phyloP scores from a whole-genome alignment of 345 rosid species.

The Euphorbia lathyris region DNA sequence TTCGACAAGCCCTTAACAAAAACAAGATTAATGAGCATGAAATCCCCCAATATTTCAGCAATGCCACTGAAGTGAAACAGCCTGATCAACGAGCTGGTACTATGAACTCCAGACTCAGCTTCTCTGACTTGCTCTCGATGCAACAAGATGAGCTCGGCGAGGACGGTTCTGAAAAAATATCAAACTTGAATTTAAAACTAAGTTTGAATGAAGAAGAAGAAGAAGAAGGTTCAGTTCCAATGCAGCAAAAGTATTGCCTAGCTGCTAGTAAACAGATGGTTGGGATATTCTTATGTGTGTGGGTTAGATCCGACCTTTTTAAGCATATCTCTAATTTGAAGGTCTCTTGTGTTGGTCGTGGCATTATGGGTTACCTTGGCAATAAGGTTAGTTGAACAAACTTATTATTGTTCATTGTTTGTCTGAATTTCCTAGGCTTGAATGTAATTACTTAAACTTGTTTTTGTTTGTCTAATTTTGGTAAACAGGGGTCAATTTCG shows the following conservation, averaged over 20 bases:
- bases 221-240: conserved; percentile 18
- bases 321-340: conserved; percentile 55
- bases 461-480: background rate
- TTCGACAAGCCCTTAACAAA: conserved; percentile 26
- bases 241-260: conserved; percentile 41
- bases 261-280: conserved; percentile 97
- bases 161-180: conserved; percentile 32
- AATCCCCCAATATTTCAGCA: background rate
- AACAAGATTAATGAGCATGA: conserved; percentile 1
- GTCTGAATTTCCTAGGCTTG: too few species aligned
- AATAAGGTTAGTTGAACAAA: conserved; percentile 64
- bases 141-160: conserved; percentile 41
- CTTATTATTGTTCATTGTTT: too few species aligned
- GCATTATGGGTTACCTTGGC: conserved; percentile 95
- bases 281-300: conserved; percentile 80
- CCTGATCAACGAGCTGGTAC: too few species aligned
- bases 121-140: conserved; percentile 43
- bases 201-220: conserved; percentile 18
- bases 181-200: conserved; percentile 12
- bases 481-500: conserved; percentile 75
- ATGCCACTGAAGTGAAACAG: background rate
- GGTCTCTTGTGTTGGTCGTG: conserved; percentile 92
- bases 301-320: conserved; percentile 68
- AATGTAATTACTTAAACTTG: too few species aligned
- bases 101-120: conserved; percentile 42